A percentile compares a stretch with the other conserved stretches of the same genome.
These are phyloP conservation scores for Penicillium sp. DNA, from an alignment of 2,329 filamentous ascomycete genomes.

Conservation along the genomic window DNA sequence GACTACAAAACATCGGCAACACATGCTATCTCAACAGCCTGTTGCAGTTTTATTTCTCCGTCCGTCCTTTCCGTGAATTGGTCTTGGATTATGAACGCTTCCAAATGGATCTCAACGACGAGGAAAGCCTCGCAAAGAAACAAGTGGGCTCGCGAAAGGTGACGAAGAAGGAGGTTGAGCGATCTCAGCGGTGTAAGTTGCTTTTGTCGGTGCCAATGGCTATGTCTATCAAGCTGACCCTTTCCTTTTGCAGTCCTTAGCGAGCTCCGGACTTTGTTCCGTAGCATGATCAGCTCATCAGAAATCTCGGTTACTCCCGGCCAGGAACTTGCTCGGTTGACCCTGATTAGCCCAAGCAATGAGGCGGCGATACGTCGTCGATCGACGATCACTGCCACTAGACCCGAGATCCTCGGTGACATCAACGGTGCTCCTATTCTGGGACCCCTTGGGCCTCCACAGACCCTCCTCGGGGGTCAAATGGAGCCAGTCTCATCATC, in stretches of 20 bases:
- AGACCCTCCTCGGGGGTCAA: slow-evolving; percentile 19
- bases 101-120: slow-evolving; percentile 64
- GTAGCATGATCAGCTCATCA: slow-evolving; percentile 63
- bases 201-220: neutral
- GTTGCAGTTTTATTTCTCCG: slow-evolving; percentile 89
- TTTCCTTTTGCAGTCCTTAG: slow-evolving; percentile 58
- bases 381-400: slow-evolving; percentile 40
- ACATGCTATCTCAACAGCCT: slow-evolving; percentile 98
- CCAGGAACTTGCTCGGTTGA: slow-evolving; percentile 74
- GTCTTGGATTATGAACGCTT: slow-evolving; percentile 72
- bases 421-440: slow-evolving; percentile 45
- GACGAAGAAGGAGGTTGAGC: slow-evolving; percentile 55
- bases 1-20: slow-evolving; percentile 90
- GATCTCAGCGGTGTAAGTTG: slow-evolving; percentile 71
- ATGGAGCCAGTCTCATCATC: slow-evolving; percentile 5
- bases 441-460: slow-evolving; percentile 45
- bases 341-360: slow-evolving; percentile 61
- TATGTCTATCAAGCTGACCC: slow-evolving; percentile 15
- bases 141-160: slow-evolving; percentile 72
- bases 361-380: slow-evolving; percentile 51
- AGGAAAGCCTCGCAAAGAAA: slow-evolving; percentile 59
- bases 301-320: slow-evolving; percentile 65
- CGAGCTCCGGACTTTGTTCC: slow-evolving; percentile 69
- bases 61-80: slow-evolving; percentile 75
- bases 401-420: slow-evolving; percentile 36